phyloP scores from a whole-genome alignment of 805 yeast genomes.

The Teunomyces atbi region DNA sequence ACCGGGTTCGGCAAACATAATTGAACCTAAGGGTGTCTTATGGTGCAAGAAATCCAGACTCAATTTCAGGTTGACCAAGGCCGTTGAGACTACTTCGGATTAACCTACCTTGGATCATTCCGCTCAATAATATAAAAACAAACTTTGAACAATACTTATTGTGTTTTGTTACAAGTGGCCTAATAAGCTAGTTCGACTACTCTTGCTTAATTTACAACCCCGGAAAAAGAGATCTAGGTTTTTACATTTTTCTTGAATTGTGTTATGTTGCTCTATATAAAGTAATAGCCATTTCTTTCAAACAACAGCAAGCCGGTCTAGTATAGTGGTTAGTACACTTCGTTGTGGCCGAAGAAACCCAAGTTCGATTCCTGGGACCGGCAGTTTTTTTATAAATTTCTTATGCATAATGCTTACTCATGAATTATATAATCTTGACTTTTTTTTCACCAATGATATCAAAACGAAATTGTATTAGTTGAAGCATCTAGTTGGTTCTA shows the following conservation, averaged over 20 bases:
- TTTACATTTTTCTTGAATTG: no score
- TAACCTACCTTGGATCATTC: background rate
- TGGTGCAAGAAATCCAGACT: background rate
- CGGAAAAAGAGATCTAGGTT: background rate
- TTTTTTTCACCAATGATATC: slow-evolving; percentile 10
- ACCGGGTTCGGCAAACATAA: background rate
- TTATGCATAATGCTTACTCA: background rate
- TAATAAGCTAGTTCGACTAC: background rate
- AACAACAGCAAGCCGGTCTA: slow-evolving; percentile 12
- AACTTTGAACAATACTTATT: background rate
- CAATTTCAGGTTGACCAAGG: background rate
- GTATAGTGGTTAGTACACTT: slow-evolving; percentile 18
- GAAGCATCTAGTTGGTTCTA: background rate
- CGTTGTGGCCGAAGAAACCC: slow-evolving; percentile 19
- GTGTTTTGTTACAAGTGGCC: background rate
- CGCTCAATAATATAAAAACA: background rate
- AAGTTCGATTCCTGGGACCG: slow-evolving; percentile 19
- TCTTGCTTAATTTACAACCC: background rate
- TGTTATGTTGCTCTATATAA: no score
- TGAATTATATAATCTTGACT: background rate
- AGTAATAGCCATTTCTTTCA: background rate
- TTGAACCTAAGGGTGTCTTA: background rate
- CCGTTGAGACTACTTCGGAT: background rate
- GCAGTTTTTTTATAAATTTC: slow-evolving; percentile 8
- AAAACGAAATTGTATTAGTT: background rate